Conservation (phyloP, 345 rosid species). For the Jatropha curcas region DNA sequence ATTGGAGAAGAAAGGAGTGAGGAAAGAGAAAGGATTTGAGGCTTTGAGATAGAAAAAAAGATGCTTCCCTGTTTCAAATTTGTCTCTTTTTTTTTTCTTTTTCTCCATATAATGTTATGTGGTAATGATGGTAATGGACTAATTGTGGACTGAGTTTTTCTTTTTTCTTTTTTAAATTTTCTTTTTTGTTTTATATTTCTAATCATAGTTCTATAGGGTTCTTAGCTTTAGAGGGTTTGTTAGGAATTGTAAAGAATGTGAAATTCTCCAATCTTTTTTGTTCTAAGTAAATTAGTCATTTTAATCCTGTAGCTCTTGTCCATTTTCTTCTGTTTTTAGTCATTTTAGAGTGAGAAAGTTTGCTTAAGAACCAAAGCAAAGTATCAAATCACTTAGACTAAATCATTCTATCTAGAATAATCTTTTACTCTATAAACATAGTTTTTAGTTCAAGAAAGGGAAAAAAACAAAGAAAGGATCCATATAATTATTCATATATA, state of each 20-base stretch:
- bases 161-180: slow-evolving; percentile 18
- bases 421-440: no score
- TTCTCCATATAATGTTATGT: slow-evolving; percentile 6
- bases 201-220: slow-evolving; percentile 10
- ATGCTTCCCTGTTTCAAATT: slow-evolving; percentile 15
- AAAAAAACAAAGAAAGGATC: no score
- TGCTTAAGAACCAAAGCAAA: slow-evolving; percentile 20
- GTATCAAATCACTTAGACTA: background rate
- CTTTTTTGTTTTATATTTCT: background rate
- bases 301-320: slow-evolving; percentile 11
- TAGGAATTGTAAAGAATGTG: slow-evolving; percentile 2
- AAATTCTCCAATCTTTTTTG: slow-evolving; percentile 9
- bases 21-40: slow-evolving; percentile 49
- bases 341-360: background rate
- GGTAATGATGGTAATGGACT: background rate
- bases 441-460: no score
- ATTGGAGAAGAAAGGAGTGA: slow-evolving; percentile 48
- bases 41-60: slow-evolving; percentile 39
- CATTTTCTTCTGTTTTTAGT: background rate
- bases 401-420: background rate
- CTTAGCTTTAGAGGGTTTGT: slow-evolving; percentile 14
- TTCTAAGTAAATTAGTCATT: slow-evolving; percentile 17
- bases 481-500: no score
- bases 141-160: background rate
- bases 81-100: slow-evolving; percentile 11